A percentile compares a stretch with the other conserved stretches of the same genome.
phyloP scores from a whole-genome alignment of 1,139 yeast species.

The Hansenula sp. region DNA sequence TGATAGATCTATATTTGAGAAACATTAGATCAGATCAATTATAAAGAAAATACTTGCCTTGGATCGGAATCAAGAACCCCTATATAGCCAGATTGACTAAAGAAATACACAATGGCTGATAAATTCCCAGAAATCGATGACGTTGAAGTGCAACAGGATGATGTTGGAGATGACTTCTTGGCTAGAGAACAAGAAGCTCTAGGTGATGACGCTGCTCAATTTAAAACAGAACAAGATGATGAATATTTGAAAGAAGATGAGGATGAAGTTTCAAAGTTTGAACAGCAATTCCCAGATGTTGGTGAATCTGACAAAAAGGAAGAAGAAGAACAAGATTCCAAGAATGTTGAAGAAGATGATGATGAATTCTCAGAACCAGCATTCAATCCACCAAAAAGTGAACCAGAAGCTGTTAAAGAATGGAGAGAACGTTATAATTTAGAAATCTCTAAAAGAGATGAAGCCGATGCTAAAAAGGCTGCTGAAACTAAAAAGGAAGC shows the following conservation, averaged over 20 bases:
- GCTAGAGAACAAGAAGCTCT: slow-evolving; percentile 81
- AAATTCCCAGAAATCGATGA: slow-evolving; percentile 82
- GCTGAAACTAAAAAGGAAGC: slow-evolving; percentile 73
- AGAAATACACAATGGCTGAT: slow-evolving; percentile 56
- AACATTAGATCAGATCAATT: neutral
- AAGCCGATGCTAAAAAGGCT: slow-evolving; percentile 61
- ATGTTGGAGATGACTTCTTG: slow-evolving; percentile 57
- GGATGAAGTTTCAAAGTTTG: slow-evolving; percentile 62
- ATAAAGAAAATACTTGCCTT: neutral
- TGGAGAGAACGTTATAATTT: slow-evolving; percentile 85
- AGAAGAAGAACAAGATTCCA: slow-evolving; percentile 20
- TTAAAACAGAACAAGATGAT: slow-evolving; percentile 64
- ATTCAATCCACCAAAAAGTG: slow-evolving; percentile 21
- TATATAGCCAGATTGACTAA: neutral
- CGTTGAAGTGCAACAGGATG: slow-evolving; percentile 29
- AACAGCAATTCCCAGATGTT: slow-evolving; percentile 68
- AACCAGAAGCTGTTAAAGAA: slow-evolving; percentile 55
- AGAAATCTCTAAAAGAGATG: slow-evolving; percentile 82
- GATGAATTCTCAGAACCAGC: slow-evolving; percentile 29
- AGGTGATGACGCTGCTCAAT: slow-evolving; percentile 67
- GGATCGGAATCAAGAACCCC: neutral
- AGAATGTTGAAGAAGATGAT: slow-evolving; percentile 21
- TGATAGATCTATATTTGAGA: neutral
- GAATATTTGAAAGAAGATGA: slow-evolving; percentile 47
- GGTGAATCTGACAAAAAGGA: neutral